These are phyloP conservation scores for Suhomyces bokatorum DNA, from an alignment of 1,139 yeast species.

Conservation along the genomic window DNA sequence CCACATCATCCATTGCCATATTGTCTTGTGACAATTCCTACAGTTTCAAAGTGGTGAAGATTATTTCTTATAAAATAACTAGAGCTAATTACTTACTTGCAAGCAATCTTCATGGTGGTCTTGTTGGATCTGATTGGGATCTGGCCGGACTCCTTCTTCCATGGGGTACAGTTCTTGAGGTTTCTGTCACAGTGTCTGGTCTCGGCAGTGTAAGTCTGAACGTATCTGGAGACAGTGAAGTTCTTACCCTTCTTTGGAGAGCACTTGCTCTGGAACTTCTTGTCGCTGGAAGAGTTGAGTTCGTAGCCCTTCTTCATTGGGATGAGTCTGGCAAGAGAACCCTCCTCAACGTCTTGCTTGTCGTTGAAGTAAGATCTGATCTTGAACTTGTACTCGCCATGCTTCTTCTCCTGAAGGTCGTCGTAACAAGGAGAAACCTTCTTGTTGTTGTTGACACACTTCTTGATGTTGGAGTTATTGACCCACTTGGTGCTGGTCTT, in stretches of 20 bases:
- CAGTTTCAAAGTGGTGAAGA: too few relatives aligned
- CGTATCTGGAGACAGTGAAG: neutral
- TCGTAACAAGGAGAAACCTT: conserved; percentile 1
- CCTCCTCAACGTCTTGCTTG: neutral
- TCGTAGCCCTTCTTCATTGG: neutral
- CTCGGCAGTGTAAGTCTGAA: neutral
- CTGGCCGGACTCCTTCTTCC: conserved; percentile 1
- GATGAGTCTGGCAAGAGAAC: neutral
- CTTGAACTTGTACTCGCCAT: neutral
- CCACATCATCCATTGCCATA: too few relatives aligned
- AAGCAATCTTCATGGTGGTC: neutral
- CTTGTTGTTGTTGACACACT: neutral
- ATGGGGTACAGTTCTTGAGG: conserved; percentile 1
- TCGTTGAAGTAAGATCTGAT: neutral
- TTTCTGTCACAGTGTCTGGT: neutral
- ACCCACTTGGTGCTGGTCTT: neutral
- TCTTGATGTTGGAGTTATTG: neutral
- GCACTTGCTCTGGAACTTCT: neutral
- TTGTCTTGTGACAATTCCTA: too few relatives aligned
- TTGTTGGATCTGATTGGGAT: conserved; percentile 1
- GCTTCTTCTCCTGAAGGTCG: neutral
- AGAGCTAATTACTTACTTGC: neutral
- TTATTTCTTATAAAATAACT: too few relatives aligned
- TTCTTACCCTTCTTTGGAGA: neutral
- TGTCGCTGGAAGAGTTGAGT: conserved; percentile 1